Evolutionary conservation across 1,284 basidiomycete species (phyloP), one percentile per base, ranked within the genome.

Genomic region (Cystobasidium slooffiae): DNA sequence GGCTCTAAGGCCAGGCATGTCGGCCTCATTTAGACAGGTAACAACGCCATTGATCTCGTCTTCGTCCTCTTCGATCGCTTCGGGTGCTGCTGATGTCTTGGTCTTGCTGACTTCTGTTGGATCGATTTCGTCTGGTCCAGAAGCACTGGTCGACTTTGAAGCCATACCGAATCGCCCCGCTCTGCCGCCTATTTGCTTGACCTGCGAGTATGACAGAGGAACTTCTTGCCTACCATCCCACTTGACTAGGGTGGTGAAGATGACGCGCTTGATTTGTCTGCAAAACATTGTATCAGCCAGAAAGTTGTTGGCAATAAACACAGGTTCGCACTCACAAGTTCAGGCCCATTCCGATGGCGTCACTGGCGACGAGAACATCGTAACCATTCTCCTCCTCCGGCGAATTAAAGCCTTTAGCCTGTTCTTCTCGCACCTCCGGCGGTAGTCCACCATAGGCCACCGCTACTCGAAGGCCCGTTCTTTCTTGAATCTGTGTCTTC

Each of bases 111-210:
- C 49, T 16, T 46, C 47, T n/a, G 43, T 66, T 80, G 14, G 83
- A 14, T 75, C 62, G 31, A 75, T 73, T 61, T 76, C 72, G 66
- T 78, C 78, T 10, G 75, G 76, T 20, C 74, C 75, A 0, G 76
- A 76, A 5, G 78, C 68, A 6, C 58, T 56, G 12, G 75, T 68
- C 14, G 76, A 43, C 24, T 78, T 76, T 14, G 77, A 84, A 73
- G 90, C 88, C 70, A 92, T 83, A 1, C 94, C 94, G 82, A 89
- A 99, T 0, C 97, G 90, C 3, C 96, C 96, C 0, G 97, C 97
- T 58, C 97, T 88, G 5, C 96, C 96, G 0, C 92, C 95, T 65
- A 99, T 98, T 82, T 99, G 96, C 82, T 98, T 99, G 82, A 93
- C 88, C 80, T 93, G 91, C 0, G 93, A 92, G 1, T 88, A 83